phyloP scores from a whole-genome alignment of 2,329 filamentous ascomycete genomes.

The Alternaria gaisen region DNA sequence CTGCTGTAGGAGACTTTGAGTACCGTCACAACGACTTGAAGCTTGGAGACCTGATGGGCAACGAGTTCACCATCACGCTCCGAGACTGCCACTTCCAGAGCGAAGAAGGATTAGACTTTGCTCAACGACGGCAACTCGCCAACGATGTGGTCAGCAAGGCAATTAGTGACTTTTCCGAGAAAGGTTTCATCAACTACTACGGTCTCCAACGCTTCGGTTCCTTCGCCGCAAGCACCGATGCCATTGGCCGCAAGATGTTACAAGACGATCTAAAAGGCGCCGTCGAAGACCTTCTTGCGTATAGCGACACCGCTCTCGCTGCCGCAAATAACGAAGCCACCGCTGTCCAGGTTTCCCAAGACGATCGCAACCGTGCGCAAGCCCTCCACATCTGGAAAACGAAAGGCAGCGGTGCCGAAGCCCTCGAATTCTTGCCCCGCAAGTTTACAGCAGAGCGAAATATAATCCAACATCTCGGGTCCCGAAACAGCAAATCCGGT shows the following conservation, averaged over 20 bases:
- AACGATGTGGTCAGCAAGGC: slow-evolving; percentile 64
- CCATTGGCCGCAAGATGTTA: slow-evolving; percentile 84
- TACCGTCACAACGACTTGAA: slow-evolving; percentile 76
- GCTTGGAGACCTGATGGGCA: slow-evolving; percentile 85
- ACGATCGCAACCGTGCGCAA: slow-evolving; percentile 80
- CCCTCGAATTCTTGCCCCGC: slow-evolving; percentile 74
- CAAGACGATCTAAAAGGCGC: slow-evolving; percentile 82
- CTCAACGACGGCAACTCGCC: slow-evolving; percentile 57
- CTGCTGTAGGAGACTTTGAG: slow-evolving; percentile 79
- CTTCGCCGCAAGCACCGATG: slow-evolving; percentile 84
- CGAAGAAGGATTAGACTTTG: slow-evolving; percentile 44
- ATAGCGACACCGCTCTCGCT: slow-evolving; percentile 69
- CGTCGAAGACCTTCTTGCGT: slow-evolving; percentile 78
- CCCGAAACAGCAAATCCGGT: slow-evolving; percentile 54
- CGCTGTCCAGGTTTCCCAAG: slow-evolving; percentile 67
- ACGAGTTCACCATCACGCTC: slow-evolving; percentile 91
- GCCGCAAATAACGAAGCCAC: slow-evolving; percentile 54
- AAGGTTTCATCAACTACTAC: slow-evolving; percentile 97
- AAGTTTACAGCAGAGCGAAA: slow-evolving; percentile 83
- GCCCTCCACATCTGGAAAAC: slow-evolving; percentile 79
- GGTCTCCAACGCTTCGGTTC: slow-evolving; percentile 97
- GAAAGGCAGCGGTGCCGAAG: slow-evolving; percentile 66
- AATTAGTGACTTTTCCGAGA: slow-evolving; percentile 71
- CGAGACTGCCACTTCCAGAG: slow-evolving; percentile 78
- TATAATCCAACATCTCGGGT: slow-evolving; percentile 78